Base-by-base conservation (phyloP, 2,329 filamentous ascomycete species). In the Remersonia thermophila region DNA sequence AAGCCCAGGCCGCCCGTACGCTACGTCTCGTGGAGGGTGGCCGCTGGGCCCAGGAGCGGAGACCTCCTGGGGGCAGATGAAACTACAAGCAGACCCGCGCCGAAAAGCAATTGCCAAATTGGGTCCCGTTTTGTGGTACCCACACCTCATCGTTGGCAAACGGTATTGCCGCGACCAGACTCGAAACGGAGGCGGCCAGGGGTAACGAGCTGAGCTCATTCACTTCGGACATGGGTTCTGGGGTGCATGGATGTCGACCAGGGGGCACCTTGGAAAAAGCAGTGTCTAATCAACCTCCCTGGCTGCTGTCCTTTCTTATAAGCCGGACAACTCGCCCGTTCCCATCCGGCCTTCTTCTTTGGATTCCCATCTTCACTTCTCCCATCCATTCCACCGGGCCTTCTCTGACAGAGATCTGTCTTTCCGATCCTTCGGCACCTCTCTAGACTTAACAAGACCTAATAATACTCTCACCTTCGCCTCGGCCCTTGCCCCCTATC, bases 171-270 rank as follows among this genome's bases (percentile, higher is more conserved):
- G 33, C 34, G 38, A 31, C 29, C 32, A 38, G 40, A 30, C 38
- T 36, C 39, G 38, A 39, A 49, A 50, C 43, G 44, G 47, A 47
- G 43, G 23, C 12, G 34, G 10, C 38, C 36, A 43, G 39, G 43
- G 43, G 44, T 41, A 45, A 42, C 27, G 37, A 44, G 43, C 26
- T n/a, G 6, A 14, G 32, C n/a, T n/a, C n/a, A n/a, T n/a, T n/a
- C n/a, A n/a, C n/a, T n/a, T n/a, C n/a, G n/a, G n/a, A n/a, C n/a
- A n/a, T n/a, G n/a, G n/a, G n/a, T 30, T 33, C 38, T 27, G 36
- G 42, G 36, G 32, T 36, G 29, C 36, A 37, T 40, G 33, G 36
- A 20, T n/a, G n/a, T n/a, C n/a, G n/a, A n/a, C n/a, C 33, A 43
- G 38, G 40, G 42, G 23, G 28, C 30, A 27, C 29, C 39, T 36